Percentiles rank a stretch among this genome's conserved stretches.
phyloP scores from a whole-genome alignment of 257 asterid species.

The Penstemon barbatus region DNA sequence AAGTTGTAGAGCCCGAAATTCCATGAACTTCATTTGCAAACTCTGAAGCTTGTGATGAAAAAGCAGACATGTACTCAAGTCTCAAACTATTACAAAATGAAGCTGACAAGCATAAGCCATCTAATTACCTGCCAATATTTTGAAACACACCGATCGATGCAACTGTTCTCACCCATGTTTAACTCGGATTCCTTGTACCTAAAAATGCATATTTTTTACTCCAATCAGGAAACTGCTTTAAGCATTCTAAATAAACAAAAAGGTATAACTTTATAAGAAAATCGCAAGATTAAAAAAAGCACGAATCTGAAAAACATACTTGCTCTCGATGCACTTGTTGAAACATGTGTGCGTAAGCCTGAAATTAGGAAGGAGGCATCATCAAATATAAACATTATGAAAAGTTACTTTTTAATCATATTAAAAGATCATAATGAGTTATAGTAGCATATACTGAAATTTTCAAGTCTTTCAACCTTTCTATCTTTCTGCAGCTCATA shows the following conservation, averaged over 20 bases:
- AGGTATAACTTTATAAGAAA: background rate
- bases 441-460: background rate
- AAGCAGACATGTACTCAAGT: background rate
- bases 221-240: background rate
- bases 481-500: background rate
- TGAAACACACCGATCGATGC: slow-evolving; percentile 57
- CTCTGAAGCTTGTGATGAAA: background rate
- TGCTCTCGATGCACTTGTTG: slow-evolving; percentile 74
- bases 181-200: slow-evolving; percentile 63
- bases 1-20: background rate
- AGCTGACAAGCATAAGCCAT: background rate
- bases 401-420: background rate
- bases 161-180: slow-evolving; percentile 60
- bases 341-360: slow-evolving; percentile 90
- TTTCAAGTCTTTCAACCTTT: background rate
- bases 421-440: background rate
- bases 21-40: background rate
- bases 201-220: background rate
- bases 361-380: slow-evolving; percentile 28
- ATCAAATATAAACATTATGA: slow-evolving; percentile 12
- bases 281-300: background rate
- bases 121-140: slow-evolving; percentile 57
- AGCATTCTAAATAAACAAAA: background rate
- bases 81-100: background rate
- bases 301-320: slow-evolving; percentile 40